Evolutionary conservation across 2,329 filamentous ascomycete genomes (phyloP), one percentile per base, ranked within the genome.

Genomic region (Exophiala sp.): DNA sequence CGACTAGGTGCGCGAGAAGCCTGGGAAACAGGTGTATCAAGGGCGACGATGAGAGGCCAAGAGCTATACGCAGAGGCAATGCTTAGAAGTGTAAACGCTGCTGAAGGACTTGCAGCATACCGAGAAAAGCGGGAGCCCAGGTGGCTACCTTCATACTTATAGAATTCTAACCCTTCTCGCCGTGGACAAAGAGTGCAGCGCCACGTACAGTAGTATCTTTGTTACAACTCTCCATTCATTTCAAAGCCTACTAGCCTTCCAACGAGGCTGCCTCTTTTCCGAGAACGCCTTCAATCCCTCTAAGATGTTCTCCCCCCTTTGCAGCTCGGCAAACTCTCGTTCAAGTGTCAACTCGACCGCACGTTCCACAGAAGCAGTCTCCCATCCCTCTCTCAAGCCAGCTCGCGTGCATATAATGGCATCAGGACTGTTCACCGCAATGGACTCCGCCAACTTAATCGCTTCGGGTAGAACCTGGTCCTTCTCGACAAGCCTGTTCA

Each of bases 221-320:
- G 21, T 24, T 6, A 6, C 21, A 3, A 24, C 3, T 24, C 21
- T 24, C 6, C 3, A 24, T 3, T 45, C 24, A n/a, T 33, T 48
- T n/a, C 35, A 54, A 5, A 54, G 32, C 40, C 42, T 49, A 11
- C 39, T 42, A 4, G 38, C 45, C 24, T 74, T 79, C 87, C 87
- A 91, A 20, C 75, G 74, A 1, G 87, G 81, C 70, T 80, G 79
- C 65, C 86, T 77, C 77, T 84, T 89, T 77, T 90, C 87, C 18
- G 87, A 83, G 74, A 92, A 92, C 57, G 87, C 88, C 70, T 68
- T 75, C 16, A 91, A 74, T 0, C 88, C 88, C 71, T 91, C 88
- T 50, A 78, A 80, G 71, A 89, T 84, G 68, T 92, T 92, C 62
- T 87, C 84, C 10, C 56, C 56, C 5, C 41, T 43, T 16, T 45